A percentile compares a stretch with the other conserved stretches of the same genome.
phyloP scores from a whole-genome alignment of 2,329 filamentous ascomycete species.

The Iodosphaeria phyllophila region DNA sequence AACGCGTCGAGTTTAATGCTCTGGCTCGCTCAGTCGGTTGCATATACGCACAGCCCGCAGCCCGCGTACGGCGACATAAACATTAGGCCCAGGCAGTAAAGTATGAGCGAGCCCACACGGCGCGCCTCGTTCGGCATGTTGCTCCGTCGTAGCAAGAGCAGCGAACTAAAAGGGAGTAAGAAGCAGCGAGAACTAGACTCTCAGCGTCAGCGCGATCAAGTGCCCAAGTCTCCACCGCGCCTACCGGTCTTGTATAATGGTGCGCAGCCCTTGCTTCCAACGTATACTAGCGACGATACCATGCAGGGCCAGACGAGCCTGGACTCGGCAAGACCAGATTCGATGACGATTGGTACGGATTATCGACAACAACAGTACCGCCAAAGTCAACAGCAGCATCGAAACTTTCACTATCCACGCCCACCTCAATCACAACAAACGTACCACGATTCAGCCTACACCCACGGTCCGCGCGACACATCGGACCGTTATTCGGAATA shows the following conservation, averaged over 20 bases:
- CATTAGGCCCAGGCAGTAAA: too few relatives aligned
- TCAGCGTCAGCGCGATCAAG: constrained; percentile 32
- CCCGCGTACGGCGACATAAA: too few relatives aligned
- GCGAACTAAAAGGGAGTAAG: constrained; percentile 29
- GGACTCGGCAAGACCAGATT: constrained; percentile 15
- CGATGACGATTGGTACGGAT: constrained; percentile 14
- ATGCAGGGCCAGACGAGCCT: too few relatives aligned
- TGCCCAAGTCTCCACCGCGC: constrained; percentile 40
- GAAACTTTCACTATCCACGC: too few relatives aligned
- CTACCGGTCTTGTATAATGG: constrained; percentile 28
- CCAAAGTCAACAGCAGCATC: too few relatives aligned
- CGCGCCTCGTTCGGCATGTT: constrained; percentile 31
- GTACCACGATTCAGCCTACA: too few relatives aligned
- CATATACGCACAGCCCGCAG: too few relatives aligned
- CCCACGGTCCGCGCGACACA: too few relatives aligned
- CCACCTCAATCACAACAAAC: too few relatives aligned
- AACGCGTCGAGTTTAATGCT: too few relatives aligned
- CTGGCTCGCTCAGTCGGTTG: too few relatives aligned
- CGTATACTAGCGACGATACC: constrained; percentile 17
- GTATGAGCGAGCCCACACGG: constrained; percentile 19
- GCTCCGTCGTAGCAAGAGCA: constrained; percentile 35
- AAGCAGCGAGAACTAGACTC: constrained; percentile 29
- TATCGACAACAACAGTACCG: constrained; percentile 13
- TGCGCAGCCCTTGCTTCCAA: constrained; percentile 13
- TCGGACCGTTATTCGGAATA: too few relatives aligned